Evolutionary conservation across 768 basidiomycete species (phyloP).

Genomic region (Russula compacta): DNA sequence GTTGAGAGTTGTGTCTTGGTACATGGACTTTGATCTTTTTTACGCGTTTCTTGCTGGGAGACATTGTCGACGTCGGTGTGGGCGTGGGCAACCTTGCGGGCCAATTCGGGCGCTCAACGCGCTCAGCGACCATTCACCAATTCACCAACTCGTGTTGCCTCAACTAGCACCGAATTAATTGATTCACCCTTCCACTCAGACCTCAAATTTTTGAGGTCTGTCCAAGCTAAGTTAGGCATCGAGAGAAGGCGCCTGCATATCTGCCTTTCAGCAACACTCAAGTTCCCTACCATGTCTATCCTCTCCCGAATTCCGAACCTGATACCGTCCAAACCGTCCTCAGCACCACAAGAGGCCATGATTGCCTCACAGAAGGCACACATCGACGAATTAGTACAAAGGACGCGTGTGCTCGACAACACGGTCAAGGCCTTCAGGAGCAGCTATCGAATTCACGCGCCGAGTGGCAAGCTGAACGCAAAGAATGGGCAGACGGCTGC

Average conservation of each 20-base stretch:
- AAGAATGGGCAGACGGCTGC: slow-evolving; percentile 52
- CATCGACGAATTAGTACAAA: slow-evolving; percentile 65
- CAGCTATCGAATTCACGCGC: slow-evolving; percentile 37
- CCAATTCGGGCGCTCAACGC: too few species aligned
- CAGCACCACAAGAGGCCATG: slow-evolving; percentile 37
- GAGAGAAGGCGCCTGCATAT: too few species aligned
- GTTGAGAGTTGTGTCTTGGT: slow-evolving; percentile 68
- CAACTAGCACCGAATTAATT: too few species aligned
- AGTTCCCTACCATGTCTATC: slow-evolving; percentile 1
- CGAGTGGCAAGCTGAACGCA: slow-evolving; percentile 44
- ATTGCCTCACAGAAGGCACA: slow-evolving; percentile 55
- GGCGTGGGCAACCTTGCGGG: neutral
- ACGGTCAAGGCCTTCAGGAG: slow-evolving; percentile 42
- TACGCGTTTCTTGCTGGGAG: slow-evolving; percentile 44
- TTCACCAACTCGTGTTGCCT: too few species aligned
- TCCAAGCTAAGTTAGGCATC: too few species aligned
- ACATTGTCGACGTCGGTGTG: slow-evolving; percentile 38
- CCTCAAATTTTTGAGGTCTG: too few species aligned
- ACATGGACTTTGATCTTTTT: slow-evolving; percentile 54
- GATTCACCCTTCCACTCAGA: too few species aligned
- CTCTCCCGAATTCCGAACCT: slow-evolving; percentile 15
- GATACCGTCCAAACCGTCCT: slow-evolving; percentile 19
- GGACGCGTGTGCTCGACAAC: slow-evolving; percentile 56
- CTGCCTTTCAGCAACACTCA: neutral
- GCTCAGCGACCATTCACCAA: too few species aligned